phyloP scores from a whole-genome alignment of 345 rosid species.

The Syzygium oleosum region DNA sequence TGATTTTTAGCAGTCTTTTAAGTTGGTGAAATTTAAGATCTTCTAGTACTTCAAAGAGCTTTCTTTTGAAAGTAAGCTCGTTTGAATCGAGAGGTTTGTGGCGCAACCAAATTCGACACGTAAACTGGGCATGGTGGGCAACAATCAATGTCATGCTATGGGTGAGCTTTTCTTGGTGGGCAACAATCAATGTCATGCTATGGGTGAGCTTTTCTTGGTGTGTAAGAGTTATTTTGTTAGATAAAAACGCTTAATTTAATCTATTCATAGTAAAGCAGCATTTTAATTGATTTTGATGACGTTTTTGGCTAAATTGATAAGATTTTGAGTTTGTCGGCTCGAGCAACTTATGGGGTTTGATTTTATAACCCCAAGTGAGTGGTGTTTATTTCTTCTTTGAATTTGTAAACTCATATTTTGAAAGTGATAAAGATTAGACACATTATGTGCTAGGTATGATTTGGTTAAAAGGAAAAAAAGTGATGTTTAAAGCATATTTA shows the following conservation, averaged over 20 bases:
- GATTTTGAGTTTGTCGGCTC: rapidly evolving
- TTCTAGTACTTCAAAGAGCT: too few species aligned
- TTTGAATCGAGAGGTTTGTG: not conserved
- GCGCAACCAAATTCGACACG: rapidly evolving
- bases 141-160: not conserved
- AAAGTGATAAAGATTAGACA: not conserved
- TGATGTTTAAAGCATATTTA: rapidly evolving
- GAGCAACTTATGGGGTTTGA: rapidly evolving
- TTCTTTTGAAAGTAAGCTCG: rapidly evolving
- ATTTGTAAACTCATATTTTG: not conserved
- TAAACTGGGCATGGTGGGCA: not conserved
- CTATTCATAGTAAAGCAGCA: not conserved
- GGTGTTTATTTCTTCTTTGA: not conserved
- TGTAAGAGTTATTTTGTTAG: not conserved
- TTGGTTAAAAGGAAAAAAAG: not conserved
- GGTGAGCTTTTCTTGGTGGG: not conserved
- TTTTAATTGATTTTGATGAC: not conserved
- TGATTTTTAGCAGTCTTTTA: rapidly evolving
- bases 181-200: not conserved
- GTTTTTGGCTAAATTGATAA: not conserved
- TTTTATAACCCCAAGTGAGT: not conserved
- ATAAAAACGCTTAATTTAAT: not conserved
- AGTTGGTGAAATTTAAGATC: not conserved
- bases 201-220: not conserved
- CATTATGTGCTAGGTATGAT: rapidly evolving